Percentiles rank a stretch among this genome's conserved stretches.
These are phyloP conservation scores for Dillenia suffruticosa DNA, from an alignment of 164 flowering plant genomes.

Conservation along the genomic window DNA sequence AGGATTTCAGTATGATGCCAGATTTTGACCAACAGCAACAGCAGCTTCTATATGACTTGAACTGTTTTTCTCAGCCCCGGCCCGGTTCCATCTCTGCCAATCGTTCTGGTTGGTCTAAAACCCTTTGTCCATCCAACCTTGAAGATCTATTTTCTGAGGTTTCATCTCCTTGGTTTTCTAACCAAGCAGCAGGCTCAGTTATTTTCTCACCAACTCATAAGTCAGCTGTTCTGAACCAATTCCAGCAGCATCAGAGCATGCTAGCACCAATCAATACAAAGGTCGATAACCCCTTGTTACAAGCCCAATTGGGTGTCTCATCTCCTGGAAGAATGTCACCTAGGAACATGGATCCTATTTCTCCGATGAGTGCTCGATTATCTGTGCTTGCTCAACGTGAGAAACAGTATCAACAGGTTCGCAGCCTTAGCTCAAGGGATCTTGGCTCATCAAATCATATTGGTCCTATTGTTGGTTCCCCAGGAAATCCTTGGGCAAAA, in stretches of 20 bases:
- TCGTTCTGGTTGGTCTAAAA: conserved; percentile 50
- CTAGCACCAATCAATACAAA: conserved; percentile 75
- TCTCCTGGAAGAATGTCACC: conserved; percentile 93
- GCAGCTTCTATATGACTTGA: conserved; percentile 55
- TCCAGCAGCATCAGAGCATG: conserved; percentile 85
- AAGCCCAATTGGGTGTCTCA: conserved; percentile 55
- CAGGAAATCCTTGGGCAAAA: conserved; percentile 22
- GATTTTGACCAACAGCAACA: conserved; percentile 66
- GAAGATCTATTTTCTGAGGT: conserved; percentile 76
- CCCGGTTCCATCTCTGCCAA: conserved; percentile 35
- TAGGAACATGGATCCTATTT: conserved; percentile 53
- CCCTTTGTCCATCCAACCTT: conserved; percentile 67
- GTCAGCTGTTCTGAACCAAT: conserved; percentile 65
- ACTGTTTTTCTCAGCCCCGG: conserved; percentile 30
- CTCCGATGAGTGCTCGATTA: conserved; percentile 28
- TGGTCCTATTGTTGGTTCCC: conserved; percentile 18
- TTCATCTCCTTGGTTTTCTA: conserved; percentile 52
- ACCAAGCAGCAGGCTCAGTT: conserved; percentile 42
- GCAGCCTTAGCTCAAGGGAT: conserved; percentile 21
- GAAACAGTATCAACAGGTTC: conserved; percentile 27
- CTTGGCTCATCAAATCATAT: conserved; percentile 18
- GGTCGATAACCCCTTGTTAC: conserved; percentile 63
- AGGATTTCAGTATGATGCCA: conserved; percentile 39
- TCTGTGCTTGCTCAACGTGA: conserved; percentile 27
- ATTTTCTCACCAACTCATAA: conserved; percentile 78